Evolutionary conservation across 2,329 filamentous ascomycete species (phyloP), one percentile per base, ranked within the genome.

Genomic region (Tolypocladium inflatum): DNA sequence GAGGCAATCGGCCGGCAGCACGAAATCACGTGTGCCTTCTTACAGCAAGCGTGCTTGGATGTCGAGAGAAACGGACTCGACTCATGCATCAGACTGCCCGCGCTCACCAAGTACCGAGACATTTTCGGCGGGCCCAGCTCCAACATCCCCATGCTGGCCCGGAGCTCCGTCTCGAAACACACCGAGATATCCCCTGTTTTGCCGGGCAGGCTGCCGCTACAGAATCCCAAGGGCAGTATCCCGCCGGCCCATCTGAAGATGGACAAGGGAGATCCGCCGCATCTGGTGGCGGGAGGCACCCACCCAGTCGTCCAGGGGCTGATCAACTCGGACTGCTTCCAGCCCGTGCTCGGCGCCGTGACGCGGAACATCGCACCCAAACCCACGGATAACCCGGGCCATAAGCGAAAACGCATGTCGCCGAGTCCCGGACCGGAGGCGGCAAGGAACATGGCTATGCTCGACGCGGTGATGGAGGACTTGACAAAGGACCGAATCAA

Each of bases 11-110:
- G 88, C 55, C 81, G 82, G 42, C 83, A 84, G 57, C 91, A 94
- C 66, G 78, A 85, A 1, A 81, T 97, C 37, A 92, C 90, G 0
- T 85, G 88, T 51, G 90, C 89, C 0, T 96, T 96, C 68, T 76
- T 96, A n/a, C 85, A 88, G 13, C 92, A 97, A 68, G 76, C 93
- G 1, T 83, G 91, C 59, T 79, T 92, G n/a, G 92, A 97, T 64
- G 82, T 96, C 10, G 84, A 91, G 41, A 69, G 70, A 38, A 80
- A 78, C 60, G 73, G 71, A 1, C 67, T 82, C 33, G 62, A 67
- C 3, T 61, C 68, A 4, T 65, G 67, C 13, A 69, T 77, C 11
- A 66, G 64, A 10, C 61, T 78, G n/a, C 71, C 76, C 1, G 64
- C 62, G 3, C 62, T 78, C 17, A 64, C 66, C 17, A 69, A 68